phyloP scores from a whole-genome alignment of 2,329 filamentous ascomycete genomes.

The Penicillium thymicola region DNA sequence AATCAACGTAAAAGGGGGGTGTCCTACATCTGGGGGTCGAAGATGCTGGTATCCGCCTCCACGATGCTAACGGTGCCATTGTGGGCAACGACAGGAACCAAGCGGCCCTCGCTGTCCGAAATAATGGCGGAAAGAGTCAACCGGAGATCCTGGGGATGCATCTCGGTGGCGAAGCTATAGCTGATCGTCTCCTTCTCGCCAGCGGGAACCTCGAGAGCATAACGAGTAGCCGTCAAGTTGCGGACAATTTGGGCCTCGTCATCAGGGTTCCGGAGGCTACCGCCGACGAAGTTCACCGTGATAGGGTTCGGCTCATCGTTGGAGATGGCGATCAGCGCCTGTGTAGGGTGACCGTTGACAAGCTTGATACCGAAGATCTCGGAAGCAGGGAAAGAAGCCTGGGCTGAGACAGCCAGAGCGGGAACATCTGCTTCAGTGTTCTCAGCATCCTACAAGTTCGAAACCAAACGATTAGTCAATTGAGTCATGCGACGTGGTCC shows the following conservation, averaged over 20 bases:
- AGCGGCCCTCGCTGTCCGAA: slow-evolving; percentile 60
- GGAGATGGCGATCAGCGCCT: slow-evolving; percentile 74
- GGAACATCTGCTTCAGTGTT: slow-evolving; percentile 63
- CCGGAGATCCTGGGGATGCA: slow-evolving; percentile 85
- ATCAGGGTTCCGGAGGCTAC: slow-evolving; percentile 64
- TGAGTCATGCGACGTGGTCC: slow-evolving; percentile 14
- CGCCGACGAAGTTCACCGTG: slow-evolving; percentile 71
- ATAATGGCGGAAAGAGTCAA: slow-evolving; percentile 75
- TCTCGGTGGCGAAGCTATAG: slow-evolving; percentile 83
- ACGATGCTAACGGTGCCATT: slow-evolving; percentile 82
- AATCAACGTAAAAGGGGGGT: not conserved
- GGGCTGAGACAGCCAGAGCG: slow-evolving; percentile 54
- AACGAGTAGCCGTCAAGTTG: slow-evolving; percentile 78
- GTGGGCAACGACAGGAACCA: slow-evolving; percentile 76
- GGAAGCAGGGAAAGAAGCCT: slow-evolving; percentile 59
- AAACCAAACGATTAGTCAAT: slow-evolving; percentile 22
- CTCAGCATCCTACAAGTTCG: slow-evolving; percentile 51
- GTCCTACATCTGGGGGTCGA: slow-evolving; percentile 93
- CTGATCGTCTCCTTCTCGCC: slow-evolving; percentile 73
- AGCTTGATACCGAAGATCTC: slow-evolving; percentile 95
- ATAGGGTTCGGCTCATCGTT: slow-evolving; percentile 80
- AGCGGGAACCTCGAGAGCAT: slow-evolving; percentile 69
- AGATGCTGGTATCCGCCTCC: slow-evolving; percentile 84
- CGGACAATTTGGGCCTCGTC: slow-evolving; percentile 62
- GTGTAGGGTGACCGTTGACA: slow-evolving; percentile 84